Conservation (phyloP, 352 stramenopile species). For the Phytopythium helicoides region DNA sequence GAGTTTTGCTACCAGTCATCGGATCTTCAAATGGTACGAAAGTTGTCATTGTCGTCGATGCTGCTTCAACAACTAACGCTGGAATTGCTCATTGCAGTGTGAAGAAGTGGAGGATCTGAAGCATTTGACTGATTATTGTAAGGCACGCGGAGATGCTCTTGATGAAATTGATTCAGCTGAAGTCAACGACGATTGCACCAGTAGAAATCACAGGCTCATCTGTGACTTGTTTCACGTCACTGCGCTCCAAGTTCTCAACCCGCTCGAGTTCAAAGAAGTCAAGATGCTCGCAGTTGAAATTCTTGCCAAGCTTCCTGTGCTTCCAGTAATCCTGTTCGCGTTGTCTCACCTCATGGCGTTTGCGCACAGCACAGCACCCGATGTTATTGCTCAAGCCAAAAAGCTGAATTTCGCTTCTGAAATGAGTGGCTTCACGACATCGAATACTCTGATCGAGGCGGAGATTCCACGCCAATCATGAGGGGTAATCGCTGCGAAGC, state of each 20-base stretch:
- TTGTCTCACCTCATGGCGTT: constrained; percentile 44
- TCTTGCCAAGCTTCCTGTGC: constrained; percentile 38
- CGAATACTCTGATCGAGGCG: constrained; percentile 10
- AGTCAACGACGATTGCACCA: neutral
- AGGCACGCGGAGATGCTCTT: too few relatives aligned
- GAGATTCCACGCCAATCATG: constrained; percentile 19
- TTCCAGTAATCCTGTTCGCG: constrained; percentile 33
- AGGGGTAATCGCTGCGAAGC: constrained; percentile 56
- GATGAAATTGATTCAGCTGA: constrained; percentile 11
- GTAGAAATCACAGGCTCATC: neutral
- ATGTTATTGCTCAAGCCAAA: too few relatives aligned
- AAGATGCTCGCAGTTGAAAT: constrained; percentile 67
- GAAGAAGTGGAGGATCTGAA: too few relatives aligned
- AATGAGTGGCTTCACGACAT: too few relatives aligned
- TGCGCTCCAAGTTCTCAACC: constrained; percentile 42
- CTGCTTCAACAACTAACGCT: neutral
- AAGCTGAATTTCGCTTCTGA: too few relatives aligned
- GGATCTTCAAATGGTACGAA: constrained; percentile 21
- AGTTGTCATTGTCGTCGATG: constrained; percentile 2
- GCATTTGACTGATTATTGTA: too few relatives aligned
- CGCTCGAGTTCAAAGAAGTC: constrained; percentile 77
- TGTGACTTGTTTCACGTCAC: constrained; percentile 36
- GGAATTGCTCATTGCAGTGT: too few relatives aligned
- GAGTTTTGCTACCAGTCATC: constrained; percentile 10
- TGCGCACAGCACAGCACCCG: constrained; percentile 7